phyloP scores from a whole-genome alignment of 2,329 filamentous ascomycete genomes.

The Monosporascus sp. region DNA sequence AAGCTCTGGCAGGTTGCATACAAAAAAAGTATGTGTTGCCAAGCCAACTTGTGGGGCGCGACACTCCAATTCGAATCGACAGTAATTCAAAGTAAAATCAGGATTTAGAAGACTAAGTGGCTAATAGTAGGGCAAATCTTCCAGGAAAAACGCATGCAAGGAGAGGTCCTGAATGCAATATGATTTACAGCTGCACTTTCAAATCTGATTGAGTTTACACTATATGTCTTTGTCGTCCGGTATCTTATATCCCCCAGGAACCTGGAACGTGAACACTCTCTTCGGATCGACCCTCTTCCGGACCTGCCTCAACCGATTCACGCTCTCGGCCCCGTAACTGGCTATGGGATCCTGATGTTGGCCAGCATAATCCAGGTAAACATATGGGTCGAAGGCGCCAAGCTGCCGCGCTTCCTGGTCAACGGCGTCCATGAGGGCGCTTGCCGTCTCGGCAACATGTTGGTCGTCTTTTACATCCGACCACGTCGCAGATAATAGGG shows the following conservation, averaged over 20 bases:
- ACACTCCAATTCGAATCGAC: too few species aligned
- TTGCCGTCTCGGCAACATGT: slow-evolving; percentile 2
- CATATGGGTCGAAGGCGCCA: slow-evolving; percentile 11
- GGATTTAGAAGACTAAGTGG: too few species aligned
- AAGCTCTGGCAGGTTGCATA: too few species aligned
- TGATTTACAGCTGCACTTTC: too few species aligned
- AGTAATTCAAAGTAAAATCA: too few species aligned
- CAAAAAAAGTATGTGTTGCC: too few species aligned
- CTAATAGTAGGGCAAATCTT: too few species aligned
- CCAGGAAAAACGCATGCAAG: too few species aligned
- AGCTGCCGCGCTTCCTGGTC: slow-evolving; percentile 4
- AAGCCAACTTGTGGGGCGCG: too few species aligned
- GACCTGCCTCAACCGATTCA: slow-evolving; percentile 4
- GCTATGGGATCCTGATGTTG: slow-evolving; percentile 12
- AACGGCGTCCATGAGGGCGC: slow-evolving; percentile 1
- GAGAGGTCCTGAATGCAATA: too few species aligned
- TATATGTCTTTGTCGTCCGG: neutral
- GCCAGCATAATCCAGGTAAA: slow-evolving; percentile 16
- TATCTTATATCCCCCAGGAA: slow-evolving; percentile 16
- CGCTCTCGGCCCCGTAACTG: slow-evolving; percentile 12
- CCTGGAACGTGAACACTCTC: slow-evolving; percentile 7
- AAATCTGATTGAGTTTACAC: too few species aligned
- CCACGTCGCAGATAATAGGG: slow-evolving; percentile 1
- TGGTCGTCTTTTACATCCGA: slow-evolving; percentile 3
- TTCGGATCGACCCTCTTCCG: slow-evolving; percentile 7